These are phyloP conservation scores for Fusarium protoensiforme DNA, from an alignment of 2,329 filamentous ascomycete species.

Conservation along the genomic window DNA sequence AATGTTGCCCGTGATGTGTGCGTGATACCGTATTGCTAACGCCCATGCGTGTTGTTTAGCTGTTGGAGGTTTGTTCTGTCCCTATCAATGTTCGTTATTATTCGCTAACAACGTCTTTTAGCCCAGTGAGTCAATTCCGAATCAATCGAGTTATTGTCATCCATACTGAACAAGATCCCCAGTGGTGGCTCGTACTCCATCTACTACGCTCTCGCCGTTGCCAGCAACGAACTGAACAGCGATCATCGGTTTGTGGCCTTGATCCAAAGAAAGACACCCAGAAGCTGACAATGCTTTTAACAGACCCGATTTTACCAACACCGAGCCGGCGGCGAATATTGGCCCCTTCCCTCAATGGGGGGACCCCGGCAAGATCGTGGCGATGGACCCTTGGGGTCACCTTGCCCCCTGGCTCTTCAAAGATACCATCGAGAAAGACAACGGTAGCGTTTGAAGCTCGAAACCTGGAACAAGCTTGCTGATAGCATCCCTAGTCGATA, in stretches of 20 bases:
- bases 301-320: constrained; percentile 75
- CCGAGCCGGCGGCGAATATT: constrained; percentile 89
- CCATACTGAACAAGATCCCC: constrained; percentile 13
- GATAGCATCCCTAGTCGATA: constrained; percentile 68
- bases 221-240: constrained; percentile 85
- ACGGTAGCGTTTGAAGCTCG: constrained; percentile 55
- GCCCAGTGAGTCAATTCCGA: constrained; percentile 46
- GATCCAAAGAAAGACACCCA: background rate
- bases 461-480: background rate
- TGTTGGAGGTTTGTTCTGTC: constrained; percentile 63
- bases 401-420: constrained; percentile 86
- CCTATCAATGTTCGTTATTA: constrained; percentile 32
- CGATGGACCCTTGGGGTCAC: constrained; percentile 96
- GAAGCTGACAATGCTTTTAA: constrained; percentile 4
- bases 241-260: constrained; percentile 72
- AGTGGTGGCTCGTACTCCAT: constrained; percentile 92
- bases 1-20: constrained; percentile 12
- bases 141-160: background rate
- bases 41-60: constrained; percentile 50
- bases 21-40: constrained; percentile 23
- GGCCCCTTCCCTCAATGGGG: constrained; percentile 92
- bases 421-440: constrained; percentile 79
- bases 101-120: constrained; percentile 39
- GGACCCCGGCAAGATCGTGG: constrained; percentile 92
- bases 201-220: constrained; percentile 93